Evolutionary conservation across 2,329 filamentous ascomycete species (phyloP).

Genomic region (Coniochaeta prunicola): DNA sequence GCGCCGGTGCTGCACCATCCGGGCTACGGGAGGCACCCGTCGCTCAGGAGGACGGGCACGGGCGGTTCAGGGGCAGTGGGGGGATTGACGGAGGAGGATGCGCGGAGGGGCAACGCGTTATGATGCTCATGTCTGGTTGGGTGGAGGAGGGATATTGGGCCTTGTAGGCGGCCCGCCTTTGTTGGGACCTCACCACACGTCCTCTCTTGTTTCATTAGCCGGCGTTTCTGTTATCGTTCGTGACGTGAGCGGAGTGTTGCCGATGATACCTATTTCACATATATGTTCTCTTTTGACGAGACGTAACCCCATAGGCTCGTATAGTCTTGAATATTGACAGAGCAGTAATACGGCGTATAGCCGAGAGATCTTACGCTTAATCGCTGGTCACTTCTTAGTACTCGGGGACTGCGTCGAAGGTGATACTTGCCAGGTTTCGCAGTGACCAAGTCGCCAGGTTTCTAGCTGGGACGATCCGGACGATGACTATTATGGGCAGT

Average conservation of each 20-base stretch:
- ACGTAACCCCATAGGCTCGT: no score
- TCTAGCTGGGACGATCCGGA: no score
- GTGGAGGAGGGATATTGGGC: background rate
- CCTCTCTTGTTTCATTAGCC: background rate
- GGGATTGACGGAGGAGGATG: conserved; percentile 12
- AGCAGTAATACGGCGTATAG: background rate
- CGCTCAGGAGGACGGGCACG: conserved; percentile 12
- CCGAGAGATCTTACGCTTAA: background rate
- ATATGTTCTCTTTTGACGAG: background rate
- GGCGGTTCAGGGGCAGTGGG: conserved; percentile 5
- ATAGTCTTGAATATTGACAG: background rate
- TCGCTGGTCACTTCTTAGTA: background rate
- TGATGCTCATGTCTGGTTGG: background rate
- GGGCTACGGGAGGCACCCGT: conserved; percentile 31
- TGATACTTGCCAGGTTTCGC: no score
- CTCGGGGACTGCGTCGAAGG: background rate
- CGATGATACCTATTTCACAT: background rate
- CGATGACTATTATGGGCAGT: no score
- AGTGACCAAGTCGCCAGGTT: background rate
- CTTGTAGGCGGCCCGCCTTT: background rate
- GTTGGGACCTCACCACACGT: background rate
- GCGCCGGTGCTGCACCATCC: conserved; percentile 39
- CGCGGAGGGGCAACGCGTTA: conserved; percentile 7
- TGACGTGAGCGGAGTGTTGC: background rate
- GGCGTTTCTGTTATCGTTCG: background rate